A percentile compares a stretch with the other conserved stretches of the same genome.
Conservation (phyloP, 768 basidiomycete species). For the Dioszegia crocea region DNA sequence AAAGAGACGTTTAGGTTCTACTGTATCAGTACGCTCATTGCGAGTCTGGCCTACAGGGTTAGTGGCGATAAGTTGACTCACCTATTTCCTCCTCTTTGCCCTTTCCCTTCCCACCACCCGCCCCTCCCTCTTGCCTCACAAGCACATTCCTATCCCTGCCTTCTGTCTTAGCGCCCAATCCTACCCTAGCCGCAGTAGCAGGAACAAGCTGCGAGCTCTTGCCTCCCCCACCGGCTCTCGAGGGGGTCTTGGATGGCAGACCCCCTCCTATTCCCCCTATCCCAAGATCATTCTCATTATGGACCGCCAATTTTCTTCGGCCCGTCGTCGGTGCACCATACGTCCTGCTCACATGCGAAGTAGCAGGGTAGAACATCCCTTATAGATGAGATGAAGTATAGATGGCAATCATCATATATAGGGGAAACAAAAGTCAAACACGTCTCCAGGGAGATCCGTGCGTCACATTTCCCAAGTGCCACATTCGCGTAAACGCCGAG, state of each 20-base stretch:
- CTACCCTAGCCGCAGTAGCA: constrained; percentile 15
- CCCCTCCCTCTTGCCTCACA: background rate
- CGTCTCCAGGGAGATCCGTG: background rate
- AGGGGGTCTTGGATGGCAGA: constrained; percentile 39
- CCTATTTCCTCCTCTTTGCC: constrained; percentile 35
- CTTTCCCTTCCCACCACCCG: constrained; percentile 20
- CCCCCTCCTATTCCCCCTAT: background rate
- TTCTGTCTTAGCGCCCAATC: constrained; percentile 31
- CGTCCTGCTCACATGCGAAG: constrained; percentile 20
- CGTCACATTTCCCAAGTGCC: constrained; percentile 5
- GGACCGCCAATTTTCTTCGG: constrained; percentile 21
- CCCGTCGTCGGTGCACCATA: constrained; percentile 20
- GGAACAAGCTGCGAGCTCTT: constrained; percentile 1
- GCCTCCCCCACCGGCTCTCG: constrained; percentile 12
- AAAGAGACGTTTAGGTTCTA: constrained; percentile 42
- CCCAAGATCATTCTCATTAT: constrained; percentile 35
- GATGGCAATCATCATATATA: too few species aligned
- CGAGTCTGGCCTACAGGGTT: background rate
- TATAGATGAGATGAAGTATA: background rate
- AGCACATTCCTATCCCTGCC: constrained; percentile 33
- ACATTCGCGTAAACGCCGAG: constrained; percentile 12
- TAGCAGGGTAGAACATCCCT: constrained; percentile 33
- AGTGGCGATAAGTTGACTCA: constrained; percentile 14
- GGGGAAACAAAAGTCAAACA: constrained; percentile 9
- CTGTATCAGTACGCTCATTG: constrained; percentile 7